phyloP scores from a whole-genome alignment of 495 filamentous ascomycete species.

The Penicillium alfredii region DNA sequence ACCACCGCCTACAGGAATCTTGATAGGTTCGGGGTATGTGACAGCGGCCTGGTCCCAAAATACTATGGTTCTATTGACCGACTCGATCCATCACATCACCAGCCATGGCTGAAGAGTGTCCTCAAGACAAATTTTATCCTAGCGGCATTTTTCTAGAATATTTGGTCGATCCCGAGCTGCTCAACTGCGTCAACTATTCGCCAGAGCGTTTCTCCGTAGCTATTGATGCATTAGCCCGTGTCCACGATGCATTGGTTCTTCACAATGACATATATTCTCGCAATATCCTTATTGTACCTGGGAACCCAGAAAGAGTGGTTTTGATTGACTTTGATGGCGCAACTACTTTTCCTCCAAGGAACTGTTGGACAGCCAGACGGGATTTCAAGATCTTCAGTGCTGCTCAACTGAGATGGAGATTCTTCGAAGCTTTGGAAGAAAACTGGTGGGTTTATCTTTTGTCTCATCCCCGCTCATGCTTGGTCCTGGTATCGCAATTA shows the following conservation, averaged over 20 bases:
- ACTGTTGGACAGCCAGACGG: conserved; percentile 4
- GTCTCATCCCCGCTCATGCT: conserved; percentile 2
- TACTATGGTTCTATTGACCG: conserved; percentile 12
- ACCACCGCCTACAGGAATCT: conserved; percentile 8
- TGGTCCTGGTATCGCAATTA: conserved; percentile 2
- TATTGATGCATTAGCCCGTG: conserved; percentile 5
- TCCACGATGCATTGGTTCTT: conserved; percentile 5
- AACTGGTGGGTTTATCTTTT: conserved; percentile 7
- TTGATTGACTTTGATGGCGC: conserved; percentile 11
- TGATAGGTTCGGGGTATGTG: conserved; percentile 4
- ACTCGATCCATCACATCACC: conserved; percentile 6
- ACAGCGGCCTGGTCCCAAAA: conserved; percentile 5
- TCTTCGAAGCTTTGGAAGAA: conserved; percentile 11
- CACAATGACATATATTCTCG: conserved; percentile 6
- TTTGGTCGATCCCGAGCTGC: conserved; percentile 7
- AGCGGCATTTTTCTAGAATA: conserved; percentile 13
- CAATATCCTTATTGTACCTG: conserved; percentile 7
- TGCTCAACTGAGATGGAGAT: conserved; percentile 10
- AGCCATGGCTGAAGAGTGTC: conserved; percentile 5
- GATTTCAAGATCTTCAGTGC: no score
- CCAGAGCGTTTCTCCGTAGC: conserved; percentile 2
- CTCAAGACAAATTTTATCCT: conserved; percentile 7
- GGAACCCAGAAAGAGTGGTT: conserved; percentile 3
- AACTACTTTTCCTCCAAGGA: conserved; percentile 3
- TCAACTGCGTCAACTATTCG: conserved; percentile 16